Conservation (phyloP, 176 grass and related monocot genomes). For the Panicum miliaceum region DNA sequence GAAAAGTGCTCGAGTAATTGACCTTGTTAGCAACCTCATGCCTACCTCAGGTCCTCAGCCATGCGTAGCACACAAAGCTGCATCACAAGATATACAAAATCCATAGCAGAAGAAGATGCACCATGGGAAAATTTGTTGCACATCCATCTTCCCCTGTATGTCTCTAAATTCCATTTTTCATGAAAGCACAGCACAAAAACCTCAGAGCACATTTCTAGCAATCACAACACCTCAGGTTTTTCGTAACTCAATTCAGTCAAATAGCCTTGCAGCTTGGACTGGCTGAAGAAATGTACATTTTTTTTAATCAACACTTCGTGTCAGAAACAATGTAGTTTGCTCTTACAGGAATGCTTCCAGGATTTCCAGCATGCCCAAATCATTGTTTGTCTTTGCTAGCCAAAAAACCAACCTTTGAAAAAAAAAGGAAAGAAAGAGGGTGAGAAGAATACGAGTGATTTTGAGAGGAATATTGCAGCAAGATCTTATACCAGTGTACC, state of each 20-base stretch:
- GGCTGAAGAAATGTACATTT: constrained; percentile 56
- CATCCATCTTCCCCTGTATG: not conserved
- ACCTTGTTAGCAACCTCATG: not conserved
- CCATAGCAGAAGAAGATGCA: not conserved
- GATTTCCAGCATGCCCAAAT: constrained; percentile 49
- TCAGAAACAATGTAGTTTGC: constrained; percentile 44
- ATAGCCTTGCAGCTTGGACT: constrained; percentile 5
- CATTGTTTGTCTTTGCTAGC: constrained; percentile 33
- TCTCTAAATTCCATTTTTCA: not conserved
- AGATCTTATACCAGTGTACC: constrained; percentile 52
- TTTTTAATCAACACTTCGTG: constrained; percentile 42
- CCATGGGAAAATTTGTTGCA: not conserved
- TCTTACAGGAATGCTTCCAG: constrained; percentile 42
- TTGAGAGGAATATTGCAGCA: constrained; percentile 33
- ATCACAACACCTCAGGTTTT: not conserved
- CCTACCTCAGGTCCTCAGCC: not conserved
- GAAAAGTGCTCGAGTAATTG: not conserved
- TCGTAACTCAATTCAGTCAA: not conserved
- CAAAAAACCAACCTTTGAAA: constrained; percentile 40
- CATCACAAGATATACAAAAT: not conserved
- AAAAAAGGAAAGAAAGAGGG: constrained; percentile 22
- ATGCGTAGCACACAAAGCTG: not conserved
- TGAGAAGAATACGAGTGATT: constrained; percentile 25
- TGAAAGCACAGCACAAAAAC: not conserved
- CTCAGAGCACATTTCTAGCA: not conserved